Percentiles rank a stretch among this genome's conserved stretches.
Conservation (phyloP, 2,329 filamentous ascomycete genomes). For the Fusarium gaditjirri region DNA sequence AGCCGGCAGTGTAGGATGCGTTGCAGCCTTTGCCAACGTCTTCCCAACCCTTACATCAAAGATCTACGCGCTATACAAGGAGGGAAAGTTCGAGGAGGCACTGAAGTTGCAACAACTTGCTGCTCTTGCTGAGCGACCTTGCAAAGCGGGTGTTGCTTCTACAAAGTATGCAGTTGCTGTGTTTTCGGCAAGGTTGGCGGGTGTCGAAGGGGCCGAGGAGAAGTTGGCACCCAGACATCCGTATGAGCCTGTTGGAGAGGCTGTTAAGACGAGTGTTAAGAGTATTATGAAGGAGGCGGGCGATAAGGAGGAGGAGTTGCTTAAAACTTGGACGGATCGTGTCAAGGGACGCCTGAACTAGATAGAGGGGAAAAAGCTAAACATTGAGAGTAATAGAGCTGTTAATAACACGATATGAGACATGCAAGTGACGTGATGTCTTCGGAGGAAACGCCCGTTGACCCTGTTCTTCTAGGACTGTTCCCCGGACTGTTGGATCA, state of each 20-base stretch:
- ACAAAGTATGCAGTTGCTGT: slow-evolving; percentile 75
- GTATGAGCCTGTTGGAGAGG: slow-evolving; percentile 62
- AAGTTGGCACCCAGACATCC: slow-evolving; percentile 69
- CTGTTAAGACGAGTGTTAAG: slow-evolving; percentile 51
- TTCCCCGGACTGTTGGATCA: neutral
- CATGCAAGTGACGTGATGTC: neutral
- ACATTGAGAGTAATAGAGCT: neutral
- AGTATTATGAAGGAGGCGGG: slow-evolving; percentile 55
- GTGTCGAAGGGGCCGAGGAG: slow-evolving; percentile 67
- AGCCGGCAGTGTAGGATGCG: slow-evolving; percentile 68
- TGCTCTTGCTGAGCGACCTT: slow-evolving; percentile 72
- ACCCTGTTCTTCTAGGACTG: neutral
- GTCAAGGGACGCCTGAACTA: slow-evolving; percentile 29
- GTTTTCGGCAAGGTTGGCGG: slow-evolving; percentile 67
- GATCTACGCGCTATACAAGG: slow-evolving; percentile 70
- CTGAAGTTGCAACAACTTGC: slow-evolving; percentile 69
- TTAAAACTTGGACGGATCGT: slow-evolving; percentile 28
- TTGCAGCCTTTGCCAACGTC: slow-evolving; percentile 72
- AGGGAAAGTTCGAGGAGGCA: slow-evolving; percentile 68
- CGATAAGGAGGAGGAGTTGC: slow-evolving; percentile 52
- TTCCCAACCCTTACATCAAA: slow-evolving; percentile 66
- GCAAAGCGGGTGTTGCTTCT: slow-evolving; percentile 73
- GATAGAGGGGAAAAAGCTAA: neutral
- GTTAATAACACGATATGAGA: neutral
- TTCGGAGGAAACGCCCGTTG: neutral